Conservation (phyloP, 768 basidiomycete species). For the Sarcodon sp. region DNA sequence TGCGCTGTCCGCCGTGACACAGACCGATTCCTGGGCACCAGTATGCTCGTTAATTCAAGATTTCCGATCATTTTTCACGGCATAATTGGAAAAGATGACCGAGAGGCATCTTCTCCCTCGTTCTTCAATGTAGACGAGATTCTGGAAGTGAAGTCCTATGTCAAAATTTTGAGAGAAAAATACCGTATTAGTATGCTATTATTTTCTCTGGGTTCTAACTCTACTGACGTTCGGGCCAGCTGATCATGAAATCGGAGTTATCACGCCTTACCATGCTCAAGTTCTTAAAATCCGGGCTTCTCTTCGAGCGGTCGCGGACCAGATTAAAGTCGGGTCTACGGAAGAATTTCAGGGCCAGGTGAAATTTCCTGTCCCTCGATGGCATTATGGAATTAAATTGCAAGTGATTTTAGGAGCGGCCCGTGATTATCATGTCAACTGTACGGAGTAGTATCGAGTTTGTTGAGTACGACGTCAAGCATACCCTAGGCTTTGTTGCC, state of each 20-base stretch:
- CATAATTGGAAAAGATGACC: constrained; percentile 44
- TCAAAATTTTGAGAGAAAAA: constrained; percentile 12
- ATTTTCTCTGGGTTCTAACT: background rate
- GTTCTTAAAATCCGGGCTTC: constrained; percentile 30
- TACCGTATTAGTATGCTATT: constrained; percentile 25
- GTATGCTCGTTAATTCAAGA: constrained; percentile 21
- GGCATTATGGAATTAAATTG: background rate
- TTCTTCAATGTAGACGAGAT: constrained; percentile 61
- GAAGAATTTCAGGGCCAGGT: constrained; percentile 61
- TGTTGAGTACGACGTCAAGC: constrained; percentile 14
- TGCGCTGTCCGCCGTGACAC: constrained; percentile 25
- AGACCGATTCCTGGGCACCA: constrained; percentile 13
- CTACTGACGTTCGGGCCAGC: background rate
- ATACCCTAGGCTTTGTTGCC: constrained; percentile 20
- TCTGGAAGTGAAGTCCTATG: constrained; percentile 37
- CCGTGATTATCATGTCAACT: constrained; percentile 26
- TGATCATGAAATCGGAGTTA: constrained; percentile 21
- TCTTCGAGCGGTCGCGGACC: constrained; percentile 16
- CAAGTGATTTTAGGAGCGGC: constrained; percentile 18
- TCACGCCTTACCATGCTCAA: constrained; percentile 53
- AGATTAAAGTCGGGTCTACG: constrained; percentile 48
- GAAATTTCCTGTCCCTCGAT: constrained; percentile 1
- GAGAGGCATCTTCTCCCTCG: constrained; percentile 57
- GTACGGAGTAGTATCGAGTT: constrained; percentile 21
- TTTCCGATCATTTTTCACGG: constrained; percentile 58